Evolutionary conservation across 148 eudicot genomes (phyloP), one percentile per base, ranked within the genome.

Genomic region (Euryodendron excelsum): DNA sequence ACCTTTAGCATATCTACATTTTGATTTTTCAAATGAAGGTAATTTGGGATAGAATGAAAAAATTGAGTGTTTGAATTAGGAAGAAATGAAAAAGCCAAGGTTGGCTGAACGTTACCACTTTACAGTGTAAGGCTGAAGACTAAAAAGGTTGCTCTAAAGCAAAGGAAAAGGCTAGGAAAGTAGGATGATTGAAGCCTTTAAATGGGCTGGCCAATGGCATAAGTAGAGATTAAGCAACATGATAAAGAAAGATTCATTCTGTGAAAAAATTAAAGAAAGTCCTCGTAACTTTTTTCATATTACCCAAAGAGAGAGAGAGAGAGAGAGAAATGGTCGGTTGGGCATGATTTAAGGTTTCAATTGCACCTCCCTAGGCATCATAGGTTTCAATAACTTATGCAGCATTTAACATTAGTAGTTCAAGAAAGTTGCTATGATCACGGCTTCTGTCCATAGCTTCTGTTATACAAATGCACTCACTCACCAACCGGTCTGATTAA

Each of bases 211-310:
- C 68, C 77, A 74, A 59, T 56, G 50, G 77, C 68, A 59, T 60
- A 39, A 37, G 77, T 74, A 74, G 60, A 74, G 77, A 74, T 41
- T 74, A 74, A 74, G 77, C 52, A 74, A 74, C 77, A 60, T 74
- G 17, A 60, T 39, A 60, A 58, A 74, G 53, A 39, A 59, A 31
- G 33, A 21, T 59, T 27, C 52, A 23, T 56, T 73, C 39, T 8
- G 9, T 71, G 3, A 30, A 48, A 71, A 45, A 12, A 0, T 9
- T 41, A 5, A 41, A 41, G 45, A 41, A 41, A 41, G 8, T 4
- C 45, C 45, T 9, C 4, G 8, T 5, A 41, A 41, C 45, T 1
- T 41, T 41, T 41, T 41, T 41, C 3, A 5, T 41, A 41, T 41
- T 3, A 41, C 7, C 4, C 4, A 41, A 41, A 41, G 8, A 5